Conservation (phyloP, 768 basidiomycete genomes). For the Dioszegia aurantiaca region DNA sequence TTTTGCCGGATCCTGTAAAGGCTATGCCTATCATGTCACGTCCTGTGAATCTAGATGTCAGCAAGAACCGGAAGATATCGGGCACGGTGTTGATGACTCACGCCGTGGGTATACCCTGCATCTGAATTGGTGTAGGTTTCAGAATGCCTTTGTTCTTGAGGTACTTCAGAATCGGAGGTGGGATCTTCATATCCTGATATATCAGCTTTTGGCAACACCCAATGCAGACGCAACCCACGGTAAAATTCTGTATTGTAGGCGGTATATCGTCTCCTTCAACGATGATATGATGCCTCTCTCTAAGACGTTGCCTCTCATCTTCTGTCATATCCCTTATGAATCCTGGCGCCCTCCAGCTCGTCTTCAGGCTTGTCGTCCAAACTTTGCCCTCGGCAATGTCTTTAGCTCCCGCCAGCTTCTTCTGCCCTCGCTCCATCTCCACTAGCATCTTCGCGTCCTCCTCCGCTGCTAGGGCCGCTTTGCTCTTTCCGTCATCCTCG, state of each 20-base stretch:
- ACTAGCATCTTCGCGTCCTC: constrained; percentile 85
- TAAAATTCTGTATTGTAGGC: constrained; percentile 86
- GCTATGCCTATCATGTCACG: constrained; percentile 98
- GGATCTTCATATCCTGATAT: constrained; percentile 95
- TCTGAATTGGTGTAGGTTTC: constrained; percentile 88
- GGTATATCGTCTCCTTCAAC: constrained; percentile 93
- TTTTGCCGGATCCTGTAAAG: constrained; percentile 98
- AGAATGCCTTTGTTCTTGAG: constrained; percentile 80
- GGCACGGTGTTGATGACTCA: constrained; percentile 47
- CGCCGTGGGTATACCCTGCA: constrained; percentile 93
- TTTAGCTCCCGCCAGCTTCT: constrained; percentile 86
- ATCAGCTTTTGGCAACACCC: background rate
- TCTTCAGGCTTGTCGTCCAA: constrained; percentile 79
- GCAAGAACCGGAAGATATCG: constrained; percentile 53
- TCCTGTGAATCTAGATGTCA: constrained; percentile 64
- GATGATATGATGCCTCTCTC: constrained; percentile 89
- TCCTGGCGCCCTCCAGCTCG: constrained; percentile 85
- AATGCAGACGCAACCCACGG: constrained; percentile 55
- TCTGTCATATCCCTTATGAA: constrained; percentile 71
- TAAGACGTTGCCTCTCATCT: constrained; percentile 68
- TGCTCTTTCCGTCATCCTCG: constrained; percentile 87
- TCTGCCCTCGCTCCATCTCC: constrained; percentile 77
- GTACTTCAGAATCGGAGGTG: constrained; percentile 73
- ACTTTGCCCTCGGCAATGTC: constrained; percentile 90
- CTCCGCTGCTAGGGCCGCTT: constrained; percentile 78